Conservation (phyloP, 805 yeast genomes). For the Vanderwaltozyma tropicalis region DNA sequence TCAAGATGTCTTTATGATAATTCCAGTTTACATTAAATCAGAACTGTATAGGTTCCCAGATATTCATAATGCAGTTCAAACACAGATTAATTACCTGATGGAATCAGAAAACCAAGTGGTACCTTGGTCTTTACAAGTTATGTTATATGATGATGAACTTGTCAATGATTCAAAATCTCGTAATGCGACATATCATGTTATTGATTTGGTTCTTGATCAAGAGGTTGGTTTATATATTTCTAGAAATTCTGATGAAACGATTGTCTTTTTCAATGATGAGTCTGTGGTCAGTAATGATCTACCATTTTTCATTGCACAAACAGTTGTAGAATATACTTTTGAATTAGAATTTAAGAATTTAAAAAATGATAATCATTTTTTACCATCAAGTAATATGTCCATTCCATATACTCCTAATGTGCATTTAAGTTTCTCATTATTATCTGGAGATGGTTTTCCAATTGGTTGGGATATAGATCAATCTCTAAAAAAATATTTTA, state of each 20-base stretch:
- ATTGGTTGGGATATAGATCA: constrained; percentile 64
- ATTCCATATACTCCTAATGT: constrained; percentile 44
- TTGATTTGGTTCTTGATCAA: constrained; percentile 32
- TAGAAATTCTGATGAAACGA: constrained; percentile 31
- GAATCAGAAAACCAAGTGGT: constrained; percentile 23
- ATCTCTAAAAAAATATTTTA: constrained; percentile 40
- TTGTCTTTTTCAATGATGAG: constrained; percentile 25
- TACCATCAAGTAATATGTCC: constrained; percentile 17
- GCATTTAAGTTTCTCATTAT: constrained; percentile 65
- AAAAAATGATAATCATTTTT: constrained; percentile 6
- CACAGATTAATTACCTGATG: constrained; percentile 14
- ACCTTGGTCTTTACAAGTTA: constrained; percentile 28
- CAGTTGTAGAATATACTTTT: constrained; percentile 38
- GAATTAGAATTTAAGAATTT: constrained; percentile 31
- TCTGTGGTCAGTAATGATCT: constrained; percentile 47
- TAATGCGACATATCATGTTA: constrained; percentile 23
- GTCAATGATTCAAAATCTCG: constrained; percentile 5
- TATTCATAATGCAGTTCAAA: constrained; percentile 4
- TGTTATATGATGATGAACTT: constrained; percentile 14
- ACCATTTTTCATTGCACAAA: constrained; percentile 51
- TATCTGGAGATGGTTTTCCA: constrained; percentile 59
- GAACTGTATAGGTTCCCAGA: constrained; percentile 3
- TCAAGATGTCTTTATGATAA: constrained; percentile 33
- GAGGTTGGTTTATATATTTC: constrained; percentile 38
- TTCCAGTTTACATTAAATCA: constrained; percentile 32